A percentile compares a stretch with the other conserved stretches of the same genome.
phyloP scores from a whole-genome alignment of 495 filamentous ascomycete species.

The Tricharina praecox region DNA sequence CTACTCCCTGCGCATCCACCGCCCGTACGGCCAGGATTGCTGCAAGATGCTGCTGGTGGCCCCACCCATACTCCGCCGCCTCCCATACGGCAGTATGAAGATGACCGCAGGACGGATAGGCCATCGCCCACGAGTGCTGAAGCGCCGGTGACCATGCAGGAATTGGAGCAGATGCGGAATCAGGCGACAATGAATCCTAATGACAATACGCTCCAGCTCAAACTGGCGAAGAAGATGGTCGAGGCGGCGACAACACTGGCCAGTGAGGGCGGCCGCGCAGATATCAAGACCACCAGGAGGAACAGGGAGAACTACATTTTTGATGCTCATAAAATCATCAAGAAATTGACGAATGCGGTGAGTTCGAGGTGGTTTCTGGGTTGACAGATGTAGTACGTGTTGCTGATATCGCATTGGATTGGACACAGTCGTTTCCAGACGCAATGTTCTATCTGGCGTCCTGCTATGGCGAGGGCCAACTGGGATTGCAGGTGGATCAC shows the following conservation, averaged over 20 bases:
- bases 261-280: constrained; percentile 47
- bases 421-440: constrained; percentile 43
- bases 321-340: constrained; percentile 78
- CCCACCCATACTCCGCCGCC: constrained; percentile 29
- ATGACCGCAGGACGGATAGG: neutral
- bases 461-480: constrained; percentile 57
- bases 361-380: constrained; percentile 14
- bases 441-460: constrained; percentile 93
- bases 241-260: constrained; percentile 68
- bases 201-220: constrained; percentile 52
- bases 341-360: constrained; percentile 52
- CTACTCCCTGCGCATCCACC: constrained; percentile 60
- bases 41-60: constrained; percentile 28
- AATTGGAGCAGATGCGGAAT: constrained; percentile 56
- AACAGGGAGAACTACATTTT: constrained; percentile 66
- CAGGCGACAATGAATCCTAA: constrained; percentile 49
- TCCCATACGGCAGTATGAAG: constrained; percentile 17
- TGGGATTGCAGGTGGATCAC: constrained; percentile 57
- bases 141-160: constrained; percentile 53
- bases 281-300: constrained; percentile 55
- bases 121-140: constrained; percentile 3
- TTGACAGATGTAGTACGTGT: no score
- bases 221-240: constrained; percentile 66
- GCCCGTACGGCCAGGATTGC: constrained; percentile 63
- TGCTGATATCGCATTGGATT: constrained; percentile 4